Percentiles rank a stretch among this genome's conserved stretches.
phyloP scores from a whole-genome alignment of 2,329 filamentous ascomycete genomes.

The Phialophora chinensis region DNA sequence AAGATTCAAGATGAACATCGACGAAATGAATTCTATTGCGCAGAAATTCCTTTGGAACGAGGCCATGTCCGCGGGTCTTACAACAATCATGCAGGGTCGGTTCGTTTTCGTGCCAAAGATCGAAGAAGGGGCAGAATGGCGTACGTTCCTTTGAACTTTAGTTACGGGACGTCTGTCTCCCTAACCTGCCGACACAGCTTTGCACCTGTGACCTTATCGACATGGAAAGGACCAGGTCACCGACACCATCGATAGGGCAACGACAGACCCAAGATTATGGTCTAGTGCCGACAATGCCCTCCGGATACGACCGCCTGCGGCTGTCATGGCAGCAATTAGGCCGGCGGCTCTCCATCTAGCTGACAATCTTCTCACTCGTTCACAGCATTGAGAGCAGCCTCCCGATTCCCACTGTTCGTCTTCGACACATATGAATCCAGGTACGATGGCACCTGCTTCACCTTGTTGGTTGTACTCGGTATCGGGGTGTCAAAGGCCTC shows the following conservation, averaged over 20 bases:
- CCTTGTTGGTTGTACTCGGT: slow-evolving; percentile 63
- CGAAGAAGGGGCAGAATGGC: slow-evolving; percentile 6
- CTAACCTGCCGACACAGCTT: not conserved
- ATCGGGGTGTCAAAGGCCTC: slow-evolving; percentile 68
- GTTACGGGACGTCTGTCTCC: not conserved
- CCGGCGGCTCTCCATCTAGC: not conserved
- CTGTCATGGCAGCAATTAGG: not conserved
- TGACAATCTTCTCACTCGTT: slow-evolving; percentile 28
- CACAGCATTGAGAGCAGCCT: slow-evolving; percentile 31
- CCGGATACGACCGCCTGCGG: not conserved
- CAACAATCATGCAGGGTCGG: slow-evolving; percentile 4
- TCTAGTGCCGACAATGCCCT: not conserved
- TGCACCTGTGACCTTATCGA: not conserved
- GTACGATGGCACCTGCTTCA: slow-evolving; percentile 66
- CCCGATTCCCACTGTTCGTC: slow-evolving; percentile 48
- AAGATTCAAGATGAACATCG: slow-evolving; percentile 14
- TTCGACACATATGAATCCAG: slow-evolving; percentile 60
- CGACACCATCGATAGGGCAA: not conserved
- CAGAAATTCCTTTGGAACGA: slow-evolving; percentile 29
- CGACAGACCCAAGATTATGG: not conserved
- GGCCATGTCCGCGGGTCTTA: slow-evolving; percentile 17
- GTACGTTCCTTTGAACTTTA: not conserved
- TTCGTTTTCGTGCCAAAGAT: slow-evolving; percentile 10
- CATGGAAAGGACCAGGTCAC: not conserved
- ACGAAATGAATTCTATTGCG: slow-evolving; percentile 21